phyloP scores from a whole-genome alignment of 768 basidiomycete genomes.

The Hebeloma cylindrosporum region DNA sequence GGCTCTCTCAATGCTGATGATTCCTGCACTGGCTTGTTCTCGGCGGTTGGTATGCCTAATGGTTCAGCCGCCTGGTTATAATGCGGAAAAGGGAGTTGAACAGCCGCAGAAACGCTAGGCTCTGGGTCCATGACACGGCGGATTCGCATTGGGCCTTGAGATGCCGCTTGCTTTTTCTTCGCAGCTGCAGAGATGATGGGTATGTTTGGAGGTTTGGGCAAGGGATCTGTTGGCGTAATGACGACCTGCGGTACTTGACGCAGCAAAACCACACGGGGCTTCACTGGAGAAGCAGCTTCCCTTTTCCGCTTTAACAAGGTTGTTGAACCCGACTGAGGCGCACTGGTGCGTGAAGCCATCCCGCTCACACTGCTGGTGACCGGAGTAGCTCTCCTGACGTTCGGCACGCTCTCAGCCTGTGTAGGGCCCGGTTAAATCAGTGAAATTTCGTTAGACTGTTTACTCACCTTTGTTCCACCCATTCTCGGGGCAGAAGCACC shows the following conservation, averaged over 20 bases:
- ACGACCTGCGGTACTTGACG: slow-evolving; percentile 29
- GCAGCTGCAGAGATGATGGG: slow-evolving; percentile 4
- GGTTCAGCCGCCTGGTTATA: too few relatives aligned
- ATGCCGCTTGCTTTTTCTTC: slow-evolving; percentile 13
- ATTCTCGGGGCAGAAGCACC: slow-evolving; percentile 16
- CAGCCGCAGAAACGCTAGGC: not conserved
- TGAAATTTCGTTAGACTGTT: slow-evolving; percentile 3
- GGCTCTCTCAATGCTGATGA: slow-evolving; percentile 4
- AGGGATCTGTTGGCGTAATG: slow-evolving; percentile 9
- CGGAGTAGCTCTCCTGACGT: slow-evolving; percentile 13
- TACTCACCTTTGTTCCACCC: slow-evolving; percentile 22
- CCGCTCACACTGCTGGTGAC: slow-evolving; percentile 10
- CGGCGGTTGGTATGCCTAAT: too few relatives aligned
- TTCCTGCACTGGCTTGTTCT: slow-evolving; percentile 7
- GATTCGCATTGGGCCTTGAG: slow-evolving; percentile 16
- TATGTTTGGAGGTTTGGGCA: slow-evolving; percentile 5
- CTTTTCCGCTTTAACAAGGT: slow-evolving; percentile 43
- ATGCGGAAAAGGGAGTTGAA: not conserved
- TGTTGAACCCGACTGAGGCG: slow-evolving; percentile 15
- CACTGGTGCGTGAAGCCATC: slow-evolving; percentile 17
- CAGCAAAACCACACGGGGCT: slow-evolving; percentile 26
- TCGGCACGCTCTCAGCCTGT: too few relatives aligned
- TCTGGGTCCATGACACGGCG: slow-evolving; percentile 21
- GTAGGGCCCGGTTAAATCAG: too few relatives aligned
- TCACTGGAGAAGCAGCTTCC: slow-evolving; percentile 27